phyloP scores from a whole-genome alignment of 2,329 filamentous ascomycete genomes.

The Annulohypoxylon truncatum region DNA sequence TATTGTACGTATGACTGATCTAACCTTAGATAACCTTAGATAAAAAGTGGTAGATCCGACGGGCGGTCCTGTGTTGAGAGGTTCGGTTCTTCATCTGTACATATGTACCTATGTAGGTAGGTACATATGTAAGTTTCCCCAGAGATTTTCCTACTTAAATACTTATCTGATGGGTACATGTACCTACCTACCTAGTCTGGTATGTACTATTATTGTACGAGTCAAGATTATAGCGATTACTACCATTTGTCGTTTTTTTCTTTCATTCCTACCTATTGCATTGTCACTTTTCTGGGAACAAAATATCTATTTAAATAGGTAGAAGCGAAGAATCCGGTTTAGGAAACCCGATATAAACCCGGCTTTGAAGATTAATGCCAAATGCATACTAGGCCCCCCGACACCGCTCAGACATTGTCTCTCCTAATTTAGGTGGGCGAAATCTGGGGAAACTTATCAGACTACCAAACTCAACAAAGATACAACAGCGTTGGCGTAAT shows the following conservation, averaged over 20 bases:
- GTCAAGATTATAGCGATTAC: background rate
- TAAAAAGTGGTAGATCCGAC: constrained; percentile 5
- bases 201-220: background rate
- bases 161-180: background rate
- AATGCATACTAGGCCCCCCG: background rate
- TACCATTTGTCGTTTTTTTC: background rate
- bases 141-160: background rate
- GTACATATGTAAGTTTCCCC: background rate
- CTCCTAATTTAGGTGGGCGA: constrained; percentile 3
- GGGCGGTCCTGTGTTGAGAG: background rate
- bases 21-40: constrained; percentile 26
- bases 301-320: background rate
- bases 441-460: constrained; percentile 23
- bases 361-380: background rate
- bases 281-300: background rate
- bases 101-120: too few relatives aligned
- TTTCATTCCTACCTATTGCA: background rate
- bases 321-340: background rate
- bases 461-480: constrained; percentile 4
- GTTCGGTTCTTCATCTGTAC: background rate
- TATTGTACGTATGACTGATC: background rate
- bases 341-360: background rate
- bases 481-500: background rate
- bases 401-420: background rate
- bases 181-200: background rate